A percentile compares a stretch with the other conserved stretches of the same genome.
Evolutionary conservation across 805 yeast species (phyloP).

Genomic region (Clavispora asparagi): DNA sequence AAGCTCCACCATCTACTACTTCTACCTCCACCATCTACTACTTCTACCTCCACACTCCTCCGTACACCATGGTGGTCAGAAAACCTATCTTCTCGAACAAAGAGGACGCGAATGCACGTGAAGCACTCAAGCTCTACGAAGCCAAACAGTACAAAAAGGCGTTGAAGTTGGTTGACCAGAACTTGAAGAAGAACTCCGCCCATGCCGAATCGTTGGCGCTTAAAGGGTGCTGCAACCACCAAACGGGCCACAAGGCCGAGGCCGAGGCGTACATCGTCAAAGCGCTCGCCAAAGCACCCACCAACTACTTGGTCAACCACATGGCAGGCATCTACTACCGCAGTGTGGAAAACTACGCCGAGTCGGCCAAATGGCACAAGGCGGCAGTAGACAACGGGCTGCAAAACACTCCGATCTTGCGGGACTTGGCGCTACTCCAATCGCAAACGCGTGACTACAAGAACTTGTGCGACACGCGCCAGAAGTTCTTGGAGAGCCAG

Average conservation of each 20-base stretch:
- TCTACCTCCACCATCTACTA: neutral
- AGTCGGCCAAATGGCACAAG: slow-evolving; percentile 74
- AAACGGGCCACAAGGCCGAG: slow-evolving; percentile 55
- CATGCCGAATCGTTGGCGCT: slow-evolving; percentile 81
- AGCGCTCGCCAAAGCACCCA: slow-evolving; percentile 55
- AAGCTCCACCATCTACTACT: neutral
- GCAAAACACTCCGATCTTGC: slow-evolving; percentile 67
- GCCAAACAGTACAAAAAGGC: slow-evolving; percentile 83
- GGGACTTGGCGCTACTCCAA: slow-evolving; percentile 78
- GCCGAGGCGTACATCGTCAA: slow-evolving; percentile 56
- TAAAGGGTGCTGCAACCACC: slow-evolving; percentile 68
- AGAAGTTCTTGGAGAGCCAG: slow-evolving; percentile 60
- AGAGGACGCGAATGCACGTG: slow-evolving; percentile 72
- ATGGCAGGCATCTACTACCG: slow-evolving; percentile 82
- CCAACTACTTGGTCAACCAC: slow-evolving; percentile 73
- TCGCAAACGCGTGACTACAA: slow-evolving; percentile 74
- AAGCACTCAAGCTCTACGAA: slow-evolving; percentile 81
- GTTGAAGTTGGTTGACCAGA: slow-evolving; percentile 65
- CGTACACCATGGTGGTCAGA: slow-evolving; percentile 7
- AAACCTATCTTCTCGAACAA: slow-evolving; percentile 41
- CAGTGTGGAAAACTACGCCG: slow-evolving; percentile 59
- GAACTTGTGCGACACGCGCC: slow-evolving; percentile 58
- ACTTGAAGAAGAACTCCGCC: slow-evolving; percentile 67
- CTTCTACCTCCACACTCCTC: neutral
- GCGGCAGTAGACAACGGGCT: slow-evolving; percentile 75